Evolutionary conservation across 2,329 filamentous ascomycete genomes (phyloP).

Genomic region (Dactylellina sp.): DNA sequence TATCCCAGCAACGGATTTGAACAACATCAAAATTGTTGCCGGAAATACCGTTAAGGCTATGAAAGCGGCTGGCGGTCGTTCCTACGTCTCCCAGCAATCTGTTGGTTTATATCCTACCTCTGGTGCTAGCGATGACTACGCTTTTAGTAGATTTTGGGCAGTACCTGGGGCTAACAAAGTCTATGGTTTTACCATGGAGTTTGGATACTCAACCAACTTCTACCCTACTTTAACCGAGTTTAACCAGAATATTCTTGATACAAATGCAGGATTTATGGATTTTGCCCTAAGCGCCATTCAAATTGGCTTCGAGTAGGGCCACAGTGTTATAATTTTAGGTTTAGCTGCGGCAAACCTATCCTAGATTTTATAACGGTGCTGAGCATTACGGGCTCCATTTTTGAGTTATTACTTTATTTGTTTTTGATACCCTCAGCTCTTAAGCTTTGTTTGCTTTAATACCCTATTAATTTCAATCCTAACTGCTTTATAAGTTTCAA

Average conservation of each 20-base stretch:
- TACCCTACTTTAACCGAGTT: conserved; percentile 64
- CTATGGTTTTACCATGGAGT: conserved; percentile 64
- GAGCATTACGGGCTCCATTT: no score
- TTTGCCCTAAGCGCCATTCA: conserved; percentile 62
- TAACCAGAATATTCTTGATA: conserved; percentile 64
- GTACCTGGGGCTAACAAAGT: conserved; percentile 63
- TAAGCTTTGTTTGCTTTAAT: no score
- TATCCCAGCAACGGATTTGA: conserved; percentile 62
- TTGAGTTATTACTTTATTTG: no score
- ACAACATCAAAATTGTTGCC: conserved; percentile 62
- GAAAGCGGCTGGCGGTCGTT: conserved; percentile 63
- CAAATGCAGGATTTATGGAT: conserved; percentile 65
- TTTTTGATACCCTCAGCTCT: no score
- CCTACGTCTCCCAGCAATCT: conserved; percentile 62
- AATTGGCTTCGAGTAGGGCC: conserved; percentile 61
- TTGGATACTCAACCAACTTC: conserved; percentile 64
- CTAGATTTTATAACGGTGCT: no score
- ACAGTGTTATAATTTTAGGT: no score
- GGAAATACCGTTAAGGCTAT: conserved; percentile 62
- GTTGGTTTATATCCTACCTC: conserved; percentile 64
- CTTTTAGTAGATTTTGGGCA: conserved; percentile 63
- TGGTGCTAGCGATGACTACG: conserved; percentile 64
- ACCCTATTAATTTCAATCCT: no score
- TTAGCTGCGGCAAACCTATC: no score
- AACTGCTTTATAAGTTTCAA: no score